A percentile compares a stretch with the other conserved stretches of the same genome.
Evolutionary conservation across 1,139 yeast species (phyloP).

Genomic region (Trichomonascaceae sp.): DNA sequence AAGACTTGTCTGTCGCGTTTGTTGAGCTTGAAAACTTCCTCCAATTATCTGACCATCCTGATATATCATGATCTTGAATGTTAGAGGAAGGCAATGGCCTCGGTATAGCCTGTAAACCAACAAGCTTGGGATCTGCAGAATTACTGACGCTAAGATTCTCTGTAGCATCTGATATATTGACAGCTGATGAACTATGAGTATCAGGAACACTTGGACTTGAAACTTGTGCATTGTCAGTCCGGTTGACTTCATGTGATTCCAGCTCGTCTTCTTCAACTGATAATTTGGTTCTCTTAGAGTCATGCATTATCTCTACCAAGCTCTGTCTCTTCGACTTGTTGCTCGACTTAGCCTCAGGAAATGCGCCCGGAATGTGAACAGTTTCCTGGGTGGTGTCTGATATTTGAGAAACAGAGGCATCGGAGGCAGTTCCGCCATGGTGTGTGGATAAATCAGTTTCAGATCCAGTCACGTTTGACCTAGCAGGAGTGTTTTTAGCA

Average conservation of each 20-base stretch:
- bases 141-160: background rate
- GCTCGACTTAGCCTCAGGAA: conserved; percentile 7
- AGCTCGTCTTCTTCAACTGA: background rate
- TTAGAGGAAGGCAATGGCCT: background rate
- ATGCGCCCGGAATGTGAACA: conserved; percentile 11
- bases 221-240: background rate
- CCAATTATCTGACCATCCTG: conserved; percentile 14
- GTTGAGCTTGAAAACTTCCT: conserved; percentile 17
- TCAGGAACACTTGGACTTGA: background rate
- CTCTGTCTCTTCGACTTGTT: conserved; percentile 2
- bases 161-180: background rate
- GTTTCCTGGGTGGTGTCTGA: conserved; percentile 2
- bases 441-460: background rate
- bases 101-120: background rate
- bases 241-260: background rate
- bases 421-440: background rate
- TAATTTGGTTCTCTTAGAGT: background rate
- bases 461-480: background rate
- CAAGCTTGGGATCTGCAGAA: background rate
- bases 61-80: background rate
- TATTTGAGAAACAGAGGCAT: background rate
- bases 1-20: conserved; percentile 1
- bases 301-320: background rate
- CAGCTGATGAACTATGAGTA: background rate
- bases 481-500: background rate